Evolutionary conservation across 352 stramenopile species (phyloP).

Genomic region (Pythium aquatile): DNA sequence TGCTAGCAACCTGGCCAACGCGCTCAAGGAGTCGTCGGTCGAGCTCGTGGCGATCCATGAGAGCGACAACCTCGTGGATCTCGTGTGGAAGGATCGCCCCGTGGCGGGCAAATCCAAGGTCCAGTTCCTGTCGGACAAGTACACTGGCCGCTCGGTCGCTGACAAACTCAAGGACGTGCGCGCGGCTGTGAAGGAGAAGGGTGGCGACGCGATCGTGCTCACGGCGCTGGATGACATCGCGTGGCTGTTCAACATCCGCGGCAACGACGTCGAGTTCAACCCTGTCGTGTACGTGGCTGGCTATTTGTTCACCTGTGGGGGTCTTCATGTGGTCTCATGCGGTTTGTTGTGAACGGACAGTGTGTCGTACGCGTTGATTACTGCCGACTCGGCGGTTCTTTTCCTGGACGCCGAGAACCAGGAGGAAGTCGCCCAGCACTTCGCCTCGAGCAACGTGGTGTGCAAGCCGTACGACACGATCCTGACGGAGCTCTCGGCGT

Average conservation of each 20-base stretch:
- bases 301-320: slow-evolving; percentile 1
- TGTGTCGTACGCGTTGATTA: slow-evolving; percentile 93
- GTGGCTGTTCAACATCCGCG: slow-evolving; percentile 98
- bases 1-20: slow-evolving; percentile 58
- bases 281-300: slow-evolving; percentile 91
- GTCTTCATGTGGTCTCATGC: background rate
- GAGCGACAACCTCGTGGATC: slow-evolving; percentile 94
- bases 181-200: slow-evolving; percentile 84
- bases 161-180: slow-evolving; percentile 90
- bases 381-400: slow-evolving; percentile 82
- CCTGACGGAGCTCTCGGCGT: slow-evolving; percentile 46
- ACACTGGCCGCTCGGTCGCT: slow-evolving; percentile 88
- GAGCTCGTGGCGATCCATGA: slow-evolving; percentile 76
- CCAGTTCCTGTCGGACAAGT: slow-evolving; percentile 91
- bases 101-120: slow-evolving; percentile 74
- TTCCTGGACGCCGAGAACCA: slow-evolving; percentile 89
- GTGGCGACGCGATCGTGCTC: slow-evolving; percentile 92
- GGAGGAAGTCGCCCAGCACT: slow-evolving; percentile 50
- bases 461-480: slow-evolving; percentile 68
- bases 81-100: slow-evolving; percentile 90
- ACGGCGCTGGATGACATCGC: slow-evolving; percentile 96
- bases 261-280: slow-evolving; percentile 96
- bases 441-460: slow-evolving; percentile 47
- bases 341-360: slow-evolving; percentile 27
- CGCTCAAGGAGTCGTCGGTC: slow-evolving; percentile 63